A percentile compares a stretch with the other conserved stretches of the same genome.
phyloP scores from a whole-genome alignment of 306 rosid genomes.

The Calophaca sinica region DNA sequence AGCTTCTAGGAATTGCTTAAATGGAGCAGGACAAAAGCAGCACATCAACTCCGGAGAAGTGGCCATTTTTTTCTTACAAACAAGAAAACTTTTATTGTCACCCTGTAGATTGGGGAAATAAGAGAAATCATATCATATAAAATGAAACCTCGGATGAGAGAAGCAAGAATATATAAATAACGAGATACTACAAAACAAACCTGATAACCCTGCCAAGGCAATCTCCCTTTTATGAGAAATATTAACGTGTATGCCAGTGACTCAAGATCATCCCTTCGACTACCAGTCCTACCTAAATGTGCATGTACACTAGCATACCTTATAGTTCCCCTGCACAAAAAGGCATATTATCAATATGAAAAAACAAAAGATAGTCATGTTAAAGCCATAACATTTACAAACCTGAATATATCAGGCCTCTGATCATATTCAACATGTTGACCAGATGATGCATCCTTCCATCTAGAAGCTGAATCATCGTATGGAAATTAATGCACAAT shows the following conservation, averaged over 20 bases:
- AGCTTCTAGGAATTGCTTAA: conserved; percentile 89
- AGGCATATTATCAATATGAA: conserved; percentile 34
- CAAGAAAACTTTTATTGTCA: conserved; percentile 95
- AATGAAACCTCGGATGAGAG: conserved; percentile 31
- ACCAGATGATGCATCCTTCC: conserved; percentile 87
- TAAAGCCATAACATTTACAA: conserved; percentile 33
- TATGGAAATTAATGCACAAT: conserved; percentile 27
- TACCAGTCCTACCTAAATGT: conserved; percentile 94
- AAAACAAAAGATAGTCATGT: neutral
- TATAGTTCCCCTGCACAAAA: conserved; percentile 81
- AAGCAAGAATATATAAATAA: conserved; percentile 20
- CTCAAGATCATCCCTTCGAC: conserved; percentile 94
- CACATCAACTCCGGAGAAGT: conserved; percentile 92
- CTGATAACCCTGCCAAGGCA: conserved; percentile 99
- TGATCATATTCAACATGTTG: conserved; percentile 94
- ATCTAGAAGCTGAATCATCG: conserved; percentile 76
- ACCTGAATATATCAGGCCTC: conserved; percentile 97
- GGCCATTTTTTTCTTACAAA: conserved; percentile 92
- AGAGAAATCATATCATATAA: conserved; percentile 6
- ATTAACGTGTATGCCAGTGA: conserved; percentile 89
- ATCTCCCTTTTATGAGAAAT: conserved; percentile 91
- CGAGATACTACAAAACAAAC: conserved; percentile 48
- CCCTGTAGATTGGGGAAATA: conserved; percentile 64
- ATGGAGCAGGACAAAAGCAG: conserved; percentile 89
- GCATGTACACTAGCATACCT: conserved; percentile 98